Evolutionary conservation across 2,329 filamentous ascomycete species (phyloP).

Genomic region (Cercospora canescens): DNA sequence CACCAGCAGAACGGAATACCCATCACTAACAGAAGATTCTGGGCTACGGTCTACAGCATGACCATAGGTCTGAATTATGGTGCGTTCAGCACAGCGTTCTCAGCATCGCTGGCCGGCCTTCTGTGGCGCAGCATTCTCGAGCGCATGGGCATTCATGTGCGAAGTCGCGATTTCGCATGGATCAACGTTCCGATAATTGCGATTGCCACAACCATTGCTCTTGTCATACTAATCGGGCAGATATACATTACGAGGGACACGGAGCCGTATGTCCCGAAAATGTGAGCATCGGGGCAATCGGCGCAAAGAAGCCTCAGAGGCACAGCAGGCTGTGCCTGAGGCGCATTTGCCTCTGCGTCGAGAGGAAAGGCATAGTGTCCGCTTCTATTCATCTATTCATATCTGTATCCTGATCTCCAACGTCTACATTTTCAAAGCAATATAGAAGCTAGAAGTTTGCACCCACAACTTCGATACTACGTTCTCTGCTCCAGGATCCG

Average conservation of each 20-base stretch:
- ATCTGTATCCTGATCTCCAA: too few relatives aligned
- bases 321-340: not conserved
- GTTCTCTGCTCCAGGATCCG: not conserved
- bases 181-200: conserved; percentile 72
- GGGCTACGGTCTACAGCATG: conserved; percentile 74
- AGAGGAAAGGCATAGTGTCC: not conserved
- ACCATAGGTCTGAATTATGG: conserved; percentile 74
- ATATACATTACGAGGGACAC: conserved; percentile 59
- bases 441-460: not conserved
- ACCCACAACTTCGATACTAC: not conserved
- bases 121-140: conserved; percentile 70
- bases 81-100: conserved; percentile 71
- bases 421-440: too few relatives aligned
- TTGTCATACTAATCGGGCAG: conserved; percentile 61
- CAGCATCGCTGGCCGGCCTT: conserved; percentile 69
- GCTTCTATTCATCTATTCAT: too few relatives aligned
- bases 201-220: conserved; percentile 65
- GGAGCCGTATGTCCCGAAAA: conserved; percentile 35
- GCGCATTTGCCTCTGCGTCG: too few relatives aligned
- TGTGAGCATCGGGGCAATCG: not conserved
- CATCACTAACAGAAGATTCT: conserved; percentile 67
- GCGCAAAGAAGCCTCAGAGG: too few relatives aligned
- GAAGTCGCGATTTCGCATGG: conserved; percentile 64
- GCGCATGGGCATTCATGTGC: conserved; percentile 67
- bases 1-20: conserved; percentile 47